These are phyloP conservation scores for Phyllosticta citriasiana DNA, from an alignment of 2,329 filamentous ascomycete species.

Conservation along the genomic window DNA sequence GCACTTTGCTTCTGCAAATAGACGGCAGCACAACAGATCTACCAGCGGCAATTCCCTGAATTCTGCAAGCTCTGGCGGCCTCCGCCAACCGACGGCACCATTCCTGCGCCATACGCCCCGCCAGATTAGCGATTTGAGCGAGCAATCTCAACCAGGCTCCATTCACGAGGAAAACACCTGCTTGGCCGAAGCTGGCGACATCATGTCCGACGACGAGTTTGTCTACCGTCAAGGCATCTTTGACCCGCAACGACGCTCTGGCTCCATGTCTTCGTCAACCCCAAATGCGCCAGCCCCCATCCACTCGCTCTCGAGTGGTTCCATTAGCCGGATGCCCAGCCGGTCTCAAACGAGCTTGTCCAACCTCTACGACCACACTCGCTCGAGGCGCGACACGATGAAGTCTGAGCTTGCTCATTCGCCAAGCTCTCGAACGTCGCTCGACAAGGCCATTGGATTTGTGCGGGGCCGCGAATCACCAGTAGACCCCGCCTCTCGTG, in stretches of 20 bases:
- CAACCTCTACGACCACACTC: conserved; percentile 32
- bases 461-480: conserved; percentile 39
- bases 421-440: conserved; percentile 44
- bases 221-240: conserved; percentile 27
- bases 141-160: conserved; percentile 41
- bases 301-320: conserved; percentile 25
- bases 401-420: conserved; percentile 40
- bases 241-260: conserved; percentile 32
- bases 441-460: conserved; percentile 46
- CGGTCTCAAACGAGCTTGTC: conserved; percentile 45
- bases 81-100: conserved; percentile 37
- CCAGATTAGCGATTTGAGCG: conserved; percentile 43
- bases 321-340: conserved; percentile 38
- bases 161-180: conserved; percentile 34
- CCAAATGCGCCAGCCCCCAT: conserved; percentile 24
- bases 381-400: conserved; percentile 40
- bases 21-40: conserved; percentile 39
- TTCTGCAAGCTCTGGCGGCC: conserved; percentile 39
- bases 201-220: conserved; percentile 38
- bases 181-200: conserved; percentile 33
- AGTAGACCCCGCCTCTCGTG: conserved; percentile 42
- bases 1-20: conserved; percentile 30
- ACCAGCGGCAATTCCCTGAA: conserved; percentile 46
- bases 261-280: conserved; percentile 33
- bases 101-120: conserved; percentile 48